Evolutionary conservation across 2,329 filamentous ascomycete genomes (phyloP).

Genomic region (Cordyceps farinosa): DNA sequence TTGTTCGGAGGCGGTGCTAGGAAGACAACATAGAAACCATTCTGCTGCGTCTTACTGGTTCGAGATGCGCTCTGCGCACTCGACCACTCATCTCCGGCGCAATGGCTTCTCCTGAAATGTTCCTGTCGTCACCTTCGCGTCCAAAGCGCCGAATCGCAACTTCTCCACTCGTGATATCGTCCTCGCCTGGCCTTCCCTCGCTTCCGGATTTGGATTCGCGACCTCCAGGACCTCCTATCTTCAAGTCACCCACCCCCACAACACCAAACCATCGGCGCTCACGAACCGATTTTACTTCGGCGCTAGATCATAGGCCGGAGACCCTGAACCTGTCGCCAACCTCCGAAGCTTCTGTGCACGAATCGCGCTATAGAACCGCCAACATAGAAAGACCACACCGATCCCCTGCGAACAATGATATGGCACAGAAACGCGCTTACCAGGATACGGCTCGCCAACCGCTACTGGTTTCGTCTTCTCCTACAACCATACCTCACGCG

Average conservation of each 20-base stretch:
- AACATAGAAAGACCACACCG: background rate
- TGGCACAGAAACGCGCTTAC: background rate
- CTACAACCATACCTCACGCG: background rate
- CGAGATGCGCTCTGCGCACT: conserved; percentile 49
- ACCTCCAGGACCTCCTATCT: conserved; percentile 8
- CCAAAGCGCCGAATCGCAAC: conserved; percentile 31
- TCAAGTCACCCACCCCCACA: conserved; percentile 4
- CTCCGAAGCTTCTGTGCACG: background rate
- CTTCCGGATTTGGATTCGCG: conserved; percentile 46
- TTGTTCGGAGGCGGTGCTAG: background rate
- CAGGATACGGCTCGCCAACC: background rate
- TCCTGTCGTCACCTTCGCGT: conserved; percentile 30
- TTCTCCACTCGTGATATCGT: conserved; percentile 37
- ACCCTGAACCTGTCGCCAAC: background rate
- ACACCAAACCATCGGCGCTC: background rate
- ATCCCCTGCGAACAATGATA: background rate
- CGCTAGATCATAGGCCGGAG: background rate
- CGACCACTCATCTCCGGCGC: conserved; percentile 26
- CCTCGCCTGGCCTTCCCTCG: conserved; percentile 54
- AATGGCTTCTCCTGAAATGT: conserved; percentile 35
- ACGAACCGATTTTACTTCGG: background rate
- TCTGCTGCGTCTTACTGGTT: conserved; percentile 18
- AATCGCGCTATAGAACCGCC: conserved; percentile 6
- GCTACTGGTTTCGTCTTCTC: conserved; percentile 3
- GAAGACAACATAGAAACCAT: background rate